phyloP scores from a whole-genome alignment of 2,329 filamentous ascomycete genomes.

The Calonectria crousiana region DNA sequence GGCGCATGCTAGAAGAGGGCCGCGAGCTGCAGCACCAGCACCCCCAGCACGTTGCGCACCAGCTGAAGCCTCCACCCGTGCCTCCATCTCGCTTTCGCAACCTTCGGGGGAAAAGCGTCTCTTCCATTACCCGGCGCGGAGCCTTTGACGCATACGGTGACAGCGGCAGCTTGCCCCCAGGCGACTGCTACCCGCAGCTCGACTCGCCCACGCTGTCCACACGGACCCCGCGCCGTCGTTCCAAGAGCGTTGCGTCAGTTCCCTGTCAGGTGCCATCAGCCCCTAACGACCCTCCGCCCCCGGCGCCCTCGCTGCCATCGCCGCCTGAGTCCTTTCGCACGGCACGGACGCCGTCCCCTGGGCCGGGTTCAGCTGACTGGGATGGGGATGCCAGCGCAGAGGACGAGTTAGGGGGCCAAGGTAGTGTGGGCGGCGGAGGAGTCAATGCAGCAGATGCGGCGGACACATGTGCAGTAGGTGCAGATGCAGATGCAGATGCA shows the following conservation, averaged over 20 bases:
- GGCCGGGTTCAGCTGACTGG: background rate
- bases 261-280: constrained; percentile 24
- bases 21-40: constrained; percentile 18
- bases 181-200: constrained; percentile 41
- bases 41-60: constrained; percentile 25
- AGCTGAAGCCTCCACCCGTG: constrained; percentile 34
- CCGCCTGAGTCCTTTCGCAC: constrained; percentile 12
- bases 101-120: constrained; percentile 52
- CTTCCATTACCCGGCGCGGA: constrained; percentile 38
- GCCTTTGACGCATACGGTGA: constrained; percentile 47
- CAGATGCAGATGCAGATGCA: background rate
- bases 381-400: background rate
- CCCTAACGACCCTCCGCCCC: constrained; percentile 11
- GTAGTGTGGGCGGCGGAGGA: background rate
- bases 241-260: constrained; percentile 42
- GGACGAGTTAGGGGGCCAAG: background rate
- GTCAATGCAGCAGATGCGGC: background rate
- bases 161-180: constrained; percentile 28
- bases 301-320: constrained; percentile 14
- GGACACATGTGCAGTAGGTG: background rate
- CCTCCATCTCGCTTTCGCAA: constrained; percentile 48
- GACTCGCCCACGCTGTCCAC: constrained; percentile 35
- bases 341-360: background rate
- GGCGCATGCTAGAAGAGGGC: constrained; percentile 11
- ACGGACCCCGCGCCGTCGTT: constrained; percentile 35